These are phyloP conservation scores for Malus hybrid DNA, from an alignment of 331 rosid genomes.

Conservation along the genomic window DNA sequence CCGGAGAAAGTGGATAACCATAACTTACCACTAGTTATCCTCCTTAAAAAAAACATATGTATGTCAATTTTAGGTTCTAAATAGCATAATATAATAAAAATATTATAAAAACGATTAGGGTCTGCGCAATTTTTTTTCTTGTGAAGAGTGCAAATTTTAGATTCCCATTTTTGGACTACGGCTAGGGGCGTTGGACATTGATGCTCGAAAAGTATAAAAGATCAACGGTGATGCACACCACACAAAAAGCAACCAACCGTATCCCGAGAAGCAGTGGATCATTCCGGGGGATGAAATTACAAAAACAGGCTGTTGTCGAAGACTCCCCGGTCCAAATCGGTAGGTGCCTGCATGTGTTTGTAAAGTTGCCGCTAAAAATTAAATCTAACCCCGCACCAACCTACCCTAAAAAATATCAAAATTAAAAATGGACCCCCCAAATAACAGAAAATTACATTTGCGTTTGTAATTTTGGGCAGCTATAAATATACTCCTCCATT, in stretches of 20 bases:
- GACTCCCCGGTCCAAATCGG: constrained; percentile 26
- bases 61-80: too few species aligned
- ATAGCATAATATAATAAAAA: too few species aligned
- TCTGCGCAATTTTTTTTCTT: not conserved
- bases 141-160: too few species aligned
- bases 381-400: constrained; percentile 7
- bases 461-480: not conserved
- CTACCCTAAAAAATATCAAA: not conserved
- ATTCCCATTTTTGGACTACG: constrained; percentile 1
- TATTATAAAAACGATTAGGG: not conserved
- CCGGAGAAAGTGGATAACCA: too few species aligned
- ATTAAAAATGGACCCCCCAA: not conserved
- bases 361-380: constrained; percentile 7
- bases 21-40: too few species aligned
- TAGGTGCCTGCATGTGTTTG: constrained; percentile 36
- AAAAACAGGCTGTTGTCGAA: constrained; percentile 3
- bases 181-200: not conserved
- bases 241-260: not conserved
- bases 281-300: not conserved
- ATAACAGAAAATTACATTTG: not conserved
- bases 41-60: too few species aligned
- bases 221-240: not conserved
- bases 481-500: constrained; percentile 8
- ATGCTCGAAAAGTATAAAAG: not conserved
- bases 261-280: not conserved